These are phyloP conservation scores for Mucor sp. DNA, from an alignment of 371 early-diverging fungal genomes.

Conservation along the genomic window DNA sequence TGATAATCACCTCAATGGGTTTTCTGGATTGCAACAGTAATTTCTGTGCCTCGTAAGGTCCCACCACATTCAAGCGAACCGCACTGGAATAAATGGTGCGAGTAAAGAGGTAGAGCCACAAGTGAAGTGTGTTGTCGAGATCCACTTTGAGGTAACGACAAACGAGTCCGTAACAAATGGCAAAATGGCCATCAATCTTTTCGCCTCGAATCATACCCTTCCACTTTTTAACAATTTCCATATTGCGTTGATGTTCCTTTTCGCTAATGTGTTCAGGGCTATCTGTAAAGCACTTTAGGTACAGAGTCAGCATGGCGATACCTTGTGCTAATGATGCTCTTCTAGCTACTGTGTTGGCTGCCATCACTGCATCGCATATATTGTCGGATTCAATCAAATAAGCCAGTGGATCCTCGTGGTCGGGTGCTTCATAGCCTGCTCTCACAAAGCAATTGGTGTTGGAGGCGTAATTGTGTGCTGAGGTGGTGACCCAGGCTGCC, in stretches of 20 bases:
- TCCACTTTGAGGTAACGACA: constrained; percentile 62
- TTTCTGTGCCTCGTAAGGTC: constrained; percentile 87
- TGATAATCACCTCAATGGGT: constrained; percentile 57
- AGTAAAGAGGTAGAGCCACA: constrained; percentile 82
- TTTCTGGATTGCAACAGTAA: constrained; percentile 62
- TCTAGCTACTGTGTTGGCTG: constrained; percentile 67
- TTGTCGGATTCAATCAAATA: constrained; percentile 53
- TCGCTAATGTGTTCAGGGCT: neutral
- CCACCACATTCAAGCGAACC: constrained; percentile 85
- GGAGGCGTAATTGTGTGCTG: constrained; percentile 67
- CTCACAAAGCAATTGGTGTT: constrained; percentile 71
- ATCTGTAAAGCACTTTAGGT: constrained; percentile 55
- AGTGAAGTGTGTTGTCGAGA: constrained; percentile 69
- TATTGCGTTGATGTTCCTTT: constrained; percentile 19
- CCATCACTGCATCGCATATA: constrained; percentile 58
- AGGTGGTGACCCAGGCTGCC: constrained; percentile 48
- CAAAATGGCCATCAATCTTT: constrained; percentile 67
- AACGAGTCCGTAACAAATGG: constrained; percentile 70
- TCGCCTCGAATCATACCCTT: constrained; percentile 58
- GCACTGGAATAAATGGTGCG: constrained; percentile 85
- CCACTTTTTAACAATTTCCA: constrained; percentile 49
- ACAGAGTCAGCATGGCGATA: constrained; percentile 68
- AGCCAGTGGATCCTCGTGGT: constrained; percentile 35
- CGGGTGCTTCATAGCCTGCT: constrained; percentile 56
- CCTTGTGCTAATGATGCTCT: constrained; percentile 77